Evolutionary conservation across 129 eudicot genomes (phyloP), one percentile per base, ranked within the genome.

Genomic region (Ambrosia artemisiifolia): DNA sequence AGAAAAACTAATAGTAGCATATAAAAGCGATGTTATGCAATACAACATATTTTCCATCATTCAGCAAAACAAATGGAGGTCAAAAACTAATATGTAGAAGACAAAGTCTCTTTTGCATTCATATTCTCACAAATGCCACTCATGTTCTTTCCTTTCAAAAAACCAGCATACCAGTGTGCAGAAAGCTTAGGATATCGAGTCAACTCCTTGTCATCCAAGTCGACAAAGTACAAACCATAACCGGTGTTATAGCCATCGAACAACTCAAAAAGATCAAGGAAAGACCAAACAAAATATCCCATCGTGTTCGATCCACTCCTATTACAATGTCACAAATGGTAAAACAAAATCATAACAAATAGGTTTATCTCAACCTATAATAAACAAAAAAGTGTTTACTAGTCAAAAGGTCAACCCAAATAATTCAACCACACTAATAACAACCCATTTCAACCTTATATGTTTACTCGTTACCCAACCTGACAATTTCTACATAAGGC

Each of bases 241-340:
- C 75, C 64, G 40, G 63, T 17, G 2, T 48, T 65, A 28, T 80
- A 83, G 20, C 82, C 88, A 13, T 3, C 69, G 64, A 81, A 0
- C 18, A 66, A 16, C 75, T 85, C 87, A 47, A 76, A 76, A 3
- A 82, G 73, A 72, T 85, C 90, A 6, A 82, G 43, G 54, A 82
- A 85, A 2, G 87, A 82, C 90, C 90, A 85, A 17, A 65, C 74
- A 77, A 85, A 85, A 44, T 85, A 85, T 42, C 90, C 90, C 65
- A 68, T 48, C 35, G 69, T 71, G 67, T 79, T 79, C 47, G 87
- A 80, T 69, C 90, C 90, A 65, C 76, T 85, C 81, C 90, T 82
- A 55, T 59, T 20, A 72, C 38, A 69, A 81, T 53, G 17, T 20
- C 28, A 61, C 28, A 20, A 13, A 49, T 9, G 11, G 44, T 10